Percentiles rank a stretch among this genome's conserved stretches.
phyloP scores from a whole-genome alignment of 148 eudicot species.

The Beta vulgaris region DNA sequence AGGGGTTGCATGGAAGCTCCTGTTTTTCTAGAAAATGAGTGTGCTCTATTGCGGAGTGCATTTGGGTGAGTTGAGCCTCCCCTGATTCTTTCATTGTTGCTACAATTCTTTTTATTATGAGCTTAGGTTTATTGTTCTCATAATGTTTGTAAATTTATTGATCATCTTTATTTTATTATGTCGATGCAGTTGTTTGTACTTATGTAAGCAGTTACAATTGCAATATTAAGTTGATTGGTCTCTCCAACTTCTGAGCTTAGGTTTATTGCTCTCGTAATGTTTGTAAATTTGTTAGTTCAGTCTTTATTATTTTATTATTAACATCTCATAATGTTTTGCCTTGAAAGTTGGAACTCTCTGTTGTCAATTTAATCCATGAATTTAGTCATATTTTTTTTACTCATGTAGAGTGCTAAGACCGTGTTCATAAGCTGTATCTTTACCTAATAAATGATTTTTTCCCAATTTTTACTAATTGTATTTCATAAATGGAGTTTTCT shows the following conservation, averaged over 20 bases:
- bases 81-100: neutral
- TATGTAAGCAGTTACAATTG: too few species aligned
- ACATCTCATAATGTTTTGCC: too few species aligned
- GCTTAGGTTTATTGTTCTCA: neutral
- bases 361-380: neutral
- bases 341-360: neutral
- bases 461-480: neutral
- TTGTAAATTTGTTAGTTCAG: too few species aligned
- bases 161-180: neutral
- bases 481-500: neutral
- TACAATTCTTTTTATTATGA: neutral
- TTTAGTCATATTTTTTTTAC: neutral
- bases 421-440: neutral
- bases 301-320: too few species aligned
- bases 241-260: neutral
- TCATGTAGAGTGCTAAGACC: neutral
- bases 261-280: too few species aligned
- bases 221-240: neutral
- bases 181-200: neutral
- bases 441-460: neutral
- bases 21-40: constrained; percentile 79
- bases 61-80: constrained; percentile 59
- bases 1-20: constrained; percentile 95
- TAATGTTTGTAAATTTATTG: neutral
- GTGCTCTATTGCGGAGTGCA: constrained; percentile 69